A percentile compares a stretch with the other conserved stretches of the same genome.
Evolutionary conservation across 352 stramenopile species (phyloP).

Genomic region (Phytophthora melonis): DNA sequence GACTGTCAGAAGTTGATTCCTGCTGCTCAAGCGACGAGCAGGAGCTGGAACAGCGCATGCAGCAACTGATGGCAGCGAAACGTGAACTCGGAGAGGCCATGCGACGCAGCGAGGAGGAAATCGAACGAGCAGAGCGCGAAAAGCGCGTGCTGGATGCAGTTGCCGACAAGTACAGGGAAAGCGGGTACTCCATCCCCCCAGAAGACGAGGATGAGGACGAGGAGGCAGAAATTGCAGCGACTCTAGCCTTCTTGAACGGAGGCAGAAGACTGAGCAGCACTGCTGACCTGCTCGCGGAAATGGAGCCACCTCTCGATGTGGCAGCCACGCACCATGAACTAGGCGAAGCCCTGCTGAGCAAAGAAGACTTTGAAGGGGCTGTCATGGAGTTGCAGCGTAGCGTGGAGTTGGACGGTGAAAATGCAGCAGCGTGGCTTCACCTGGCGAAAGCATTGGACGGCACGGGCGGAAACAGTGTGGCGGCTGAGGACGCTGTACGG

Average conservation of each 20-base stretch:
- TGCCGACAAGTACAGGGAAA: slow-evolving; percentile 41
- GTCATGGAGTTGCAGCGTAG: slow-evolving; percentile 53
- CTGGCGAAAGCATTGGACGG: slow-evolving; percentile 74
- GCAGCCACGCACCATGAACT: slow-evolving; percentile 63
- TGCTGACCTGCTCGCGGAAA: slow-evolving; percentile 31
- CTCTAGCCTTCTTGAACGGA: slow-evolving; percentile 33
- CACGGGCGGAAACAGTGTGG: slow-evolving; percentile 38
- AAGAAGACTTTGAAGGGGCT: slow-evolving; percentile 53
- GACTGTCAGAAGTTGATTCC: slow-evolving; percentile 32
- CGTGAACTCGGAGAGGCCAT: slow-evolving; percentile 49
- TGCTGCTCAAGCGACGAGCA: slow-evolving; percentile 48
- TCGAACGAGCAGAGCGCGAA: slow-evolving; percentile 35
- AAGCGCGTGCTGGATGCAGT: slow-evolving; percentile 48
- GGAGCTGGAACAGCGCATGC: slow-evolving; percentile 53
- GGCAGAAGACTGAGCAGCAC: slow-evolving; percentile 34
- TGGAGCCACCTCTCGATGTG: slow-evolving; percentile 52
- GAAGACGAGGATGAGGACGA: slow-evolving; percentile 39
- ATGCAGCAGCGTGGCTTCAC: slow-evolving; percentile 60
- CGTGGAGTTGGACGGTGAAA: slow-evolving; percentile 45
- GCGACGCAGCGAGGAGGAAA: slow-evolving; percentile 48
- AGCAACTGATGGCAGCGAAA: slow-evolving; percentile 47
- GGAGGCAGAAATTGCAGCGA: slow-evolving; percentile 39
- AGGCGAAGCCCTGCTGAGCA: slow-evolving; percentile 54
- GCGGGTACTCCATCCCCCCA: slow-evolving; percentile 35
- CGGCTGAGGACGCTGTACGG: slow-evolving; percentile 61